These are phyloP conservation scores for Pyrenophora tritici-repentis DNA, from an alignment of 2,329 filamentous ascomycete genomes.

Conservation along the genomic window DNA sequence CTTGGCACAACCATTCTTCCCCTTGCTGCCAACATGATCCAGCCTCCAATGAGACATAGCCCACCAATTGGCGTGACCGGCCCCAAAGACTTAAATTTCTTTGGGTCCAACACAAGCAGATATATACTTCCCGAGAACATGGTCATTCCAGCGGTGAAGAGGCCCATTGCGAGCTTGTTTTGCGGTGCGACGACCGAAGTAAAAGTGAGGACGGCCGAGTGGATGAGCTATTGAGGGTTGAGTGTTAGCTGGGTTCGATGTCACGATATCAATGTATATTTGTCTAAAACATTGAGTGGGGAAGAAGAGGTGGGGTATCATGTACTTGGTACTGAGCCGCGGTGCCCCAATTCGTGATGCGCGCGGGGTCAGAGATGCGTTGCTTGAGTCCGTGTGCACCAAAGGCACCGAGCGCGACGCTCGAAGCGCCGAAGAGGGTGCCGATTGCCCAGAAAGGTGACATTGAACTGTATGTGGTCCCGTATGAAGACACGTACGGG, in stretches of 20 bases:
- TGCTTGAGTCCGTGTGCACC: conserved; percentile 70
- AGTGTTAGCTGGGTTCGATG: background rate
- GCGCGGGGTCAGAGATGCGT: conserved; percentile 62
- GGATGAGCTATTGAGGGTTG: conserved; percentile 62
- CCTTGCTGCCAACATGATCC: conserved; percentile 57
- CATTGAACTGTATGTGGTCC: conserved; percentile 29
- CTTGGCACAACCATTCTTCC: conserved; percentile 18
- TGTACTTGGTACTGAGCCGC: conserved; percentile 70
- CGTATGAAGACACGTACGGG: conserved; percentile 1
- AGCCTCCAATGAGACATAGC: conserved; percentile 67
- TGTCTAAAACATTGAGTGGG: background rate
- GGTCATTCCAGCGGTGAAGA: conserved; percentile 69
- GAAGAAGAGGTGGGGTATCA: background rate
- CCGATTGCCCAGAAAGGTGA: conserved; percentile 64
- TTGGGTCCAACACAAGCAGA: conserved; percentile 65
- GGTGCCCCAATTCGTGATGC: conserved; percentile 65
- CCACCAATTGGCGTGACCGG: conserved; percentile 70
- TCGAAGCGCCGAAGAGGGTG: conserved; percentile 65
- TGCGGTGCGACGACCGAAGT: conserved; percentile 58
- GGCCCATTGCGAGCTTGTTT: conserved; percentile 60
- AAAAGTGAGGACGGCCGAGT: conserved; percentile 65
- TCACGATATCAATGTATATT: background rate
- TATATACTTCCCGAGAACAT: conserved; percentile 72
- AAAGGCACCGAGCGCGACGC: conserved; percentile 68
- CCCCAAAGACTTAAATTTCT: conserved; percentile 63